Base-by-base conservation (phyloP, 352 stramenopile species). In the Phytophthora pistaciae region DNA sequence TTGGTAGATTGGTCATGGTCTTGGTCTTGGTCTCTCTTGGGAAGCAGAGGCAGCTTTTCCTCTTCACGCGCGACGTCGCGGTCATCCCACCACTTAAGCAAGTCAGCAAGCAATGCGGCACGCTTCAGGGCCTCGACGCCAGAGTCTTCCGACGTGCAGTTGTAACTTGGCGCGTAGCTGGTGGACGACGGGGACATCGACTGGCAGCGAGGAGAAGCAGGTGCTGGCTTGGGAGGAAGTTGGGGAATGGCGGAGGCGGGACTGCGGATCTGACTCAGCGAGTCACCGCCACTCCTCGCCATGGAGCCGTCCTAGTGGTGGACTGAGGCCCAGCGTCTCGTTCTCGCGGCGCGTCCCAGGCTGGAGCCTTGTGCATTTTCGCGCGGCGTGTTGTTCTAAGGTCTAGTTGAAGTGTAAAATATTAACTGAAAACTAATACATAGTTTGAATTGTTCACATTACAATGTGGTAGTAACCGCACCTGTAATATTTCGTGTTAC, bases 161-260 rank as follows among this genome's bases (percentile, higher is more conserved):
- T 73, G 59, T 13, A 63, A 25, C 54, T 68, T 33, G 62, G 50
- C 50, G 59, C 20, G 25, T 68, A 63, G 46, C 27, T 50, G 23
- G 60, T 49, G 38, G 58, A 74, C 49, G 72, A 73, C 48, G 64
- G 72, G 14, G 75, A 72, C 76, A 80, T 79, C 66, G 31, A 55
- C 56, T 29, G 25, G 29, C 13, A 48, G 38, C 14, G 42, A 10
- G 14, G 42, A 56, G 18, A 49, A 56, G 21, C 18, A 20, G 14
- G 27, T 64, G 48, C 55, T 33, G 33, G 14, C 64, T 63, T 55
- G 60, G 27, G 21, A 13, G 69, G 20, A 53, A 78, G 4, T 83
- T 74, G 52, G 5, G 8, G 36, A 83, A 75, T 83, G 76, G n/a
- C 20, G 27, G 56, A 14, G 13, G 50, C 29, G 33, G 48, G 20